Conservation (phyloP, 2,329 filamentous ascomycete genomes). For the Ilyonectria destructans region DNA sequence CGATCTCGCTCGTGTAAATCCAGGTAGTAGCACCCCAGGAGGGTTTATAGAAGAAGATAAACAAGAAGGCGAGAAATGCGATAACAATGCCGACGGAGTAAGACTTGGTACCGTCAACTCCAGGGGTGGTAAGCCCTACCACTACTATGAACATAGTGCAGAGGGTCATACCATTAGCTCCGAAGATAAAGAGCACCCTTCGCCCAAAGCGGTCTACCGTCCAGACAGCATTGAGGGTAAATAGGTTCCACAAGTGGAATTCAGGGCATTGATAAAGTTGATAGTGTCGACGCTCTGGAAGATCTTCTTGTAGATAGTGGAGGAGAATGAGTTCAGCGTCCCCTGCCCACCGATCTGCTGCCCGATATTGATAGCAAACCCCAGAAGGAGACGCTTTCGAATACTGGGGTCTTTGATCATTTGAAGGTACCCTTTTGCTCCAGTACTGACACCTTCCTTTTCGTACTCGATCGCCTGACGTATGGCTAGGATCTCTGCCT, state of each 20-base stretch:
- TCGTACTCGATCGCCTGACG: too few relatives aligned
- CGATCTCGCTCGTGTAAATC: conserved; percentile 74
- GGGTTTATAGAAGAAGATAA: conserved; percentile 78
- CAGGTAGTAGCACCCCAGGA: conserved; percentile 79
- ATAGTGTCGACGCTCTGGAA: conserved; percentile 72
- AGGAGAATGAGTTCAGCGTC: conserved; percentile 80
- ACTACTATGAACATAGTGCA: conserved; percentile 76
- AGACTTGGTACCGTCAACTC: conserved; percentile 66
- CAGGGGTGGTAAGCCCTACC: conserved; percentile 64
- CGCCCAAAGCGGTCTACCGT: conserved; percentile 80
- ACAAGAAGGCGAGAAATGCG: conserved; percentile 77
- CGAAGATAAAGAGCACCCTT: conserved; percentile 78
- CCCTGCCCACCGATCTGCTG: conserved; percentile 82
- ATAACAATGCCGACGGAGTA: conserved; percentile 74
- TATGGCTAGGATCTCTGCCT: too few relatives aligned
- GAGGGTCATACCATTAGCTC: conserved; percentile 76
- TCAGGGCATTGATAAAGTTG: conserved; percentile 81
- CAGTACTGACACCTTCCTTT: too few relatives aligned
- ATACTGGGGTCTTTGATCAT: too few relatives aligned
- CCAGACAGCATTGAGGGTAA: conserved; percentile 82
- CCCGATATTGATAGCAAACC: conserved; percentile 80
- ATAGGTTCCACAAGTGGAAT: conserved; percentile 81
- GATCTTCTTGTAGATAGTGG: conserved; percentile 80
- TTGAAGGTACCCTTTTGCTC: too few relatives aligned
- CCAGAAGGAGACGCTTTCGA: too few relatives aligned